Evolutionary conservation across 495 filamentous ascomycete genomes (phyloP).

Genomic region (Penicillium simplicissimum): DNA sequence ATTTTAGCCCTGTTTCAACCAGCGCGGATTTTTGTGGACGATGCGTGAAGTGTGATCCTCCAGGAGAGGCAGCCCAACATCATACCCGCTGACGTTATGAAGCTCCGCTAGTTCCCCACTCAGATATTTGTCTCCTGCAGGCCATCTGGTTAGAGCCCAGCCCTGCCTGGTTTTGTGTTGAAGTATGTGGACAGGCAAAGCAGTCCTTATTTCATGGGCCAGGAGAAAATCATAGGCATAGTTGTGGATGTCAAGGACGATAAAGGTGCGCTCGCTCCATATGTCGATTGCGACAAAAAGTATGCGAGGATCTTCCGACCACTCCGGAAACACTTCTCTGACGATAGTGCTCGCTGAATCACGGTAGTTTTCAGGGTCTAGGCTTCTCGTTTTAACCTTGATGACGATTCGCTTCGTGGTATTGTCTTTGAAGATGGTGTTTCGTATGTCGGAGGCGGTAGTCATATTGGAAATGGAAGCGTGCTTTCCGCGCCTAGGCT

Average conservation of each 20-base stretch:
- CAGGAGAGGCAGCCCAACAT: not conserved
- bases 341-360: not conserved
- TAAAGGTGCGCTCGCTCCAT: not conserved
- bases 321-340: not conserved
- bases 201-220: not conserved
- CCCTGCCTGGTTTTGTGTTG: not conserved
- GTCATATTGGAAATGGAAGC: not conserved
- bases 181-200: not conserved
- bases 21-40: not conserved
- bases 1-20: not conserved
- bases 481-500: not conserved
- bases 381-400: not conserved
- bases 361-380: not conserved
- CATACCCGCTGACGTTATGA: not conserved
- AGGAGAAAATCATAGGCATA: not conserved
- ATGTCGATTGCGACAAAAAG: not conserved
- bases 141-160: not conserved
- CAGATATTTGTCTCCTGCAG: not conserved
- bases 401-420: not conserved
- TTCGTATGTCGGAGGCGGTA: not conserved
- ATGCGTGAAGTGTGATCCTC: not conserved
- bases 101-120: not conserved
- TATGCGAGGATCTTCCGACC: not conserved
- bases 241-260: not conserved
- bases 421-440: not conserved